Conservation (phyloP, 345 rosid species). For the Arabis hirsuta region DNA sequence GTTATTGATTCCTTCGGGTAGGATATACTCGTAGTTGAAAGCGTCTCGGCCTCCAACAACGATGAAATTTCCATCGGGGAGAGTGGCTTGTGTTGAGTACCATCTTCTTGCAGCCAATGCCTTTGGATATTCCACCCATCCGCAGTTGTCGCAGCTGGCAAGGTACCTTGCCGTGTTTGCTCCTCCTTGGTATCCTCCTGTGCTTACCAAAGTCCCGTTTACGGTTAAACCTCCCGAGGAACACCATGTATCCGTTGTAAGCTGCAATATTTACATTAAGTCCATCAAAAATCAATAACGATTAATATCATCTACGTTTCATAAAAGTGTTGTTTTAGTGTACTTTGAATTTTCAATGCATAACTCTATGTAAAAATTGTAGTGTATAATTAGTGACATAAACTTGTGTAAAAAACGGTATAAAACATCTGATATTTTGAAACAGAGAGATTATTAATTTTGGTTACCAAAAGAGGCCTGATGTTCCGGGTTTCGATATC, state of each 20-base stretch:
- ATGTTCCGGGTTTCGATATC: constrained; percentile 53
- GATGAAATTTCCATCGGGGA: constrained; percentile 70
- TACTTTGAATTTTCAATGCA: too few species aligned
- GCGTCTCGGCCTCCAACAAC: constrained; percentile 86
- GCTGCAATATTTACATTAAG: constrained; percentile 45
- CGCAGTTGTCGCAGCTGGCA: constrained; percentile 38
- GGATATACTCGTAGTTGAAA: constrained; percentile 73
- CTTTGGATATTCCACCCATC: constrained; percentile 66
- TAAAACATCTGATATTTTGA: too few species aligned
- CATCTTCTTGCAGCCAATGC: constrained; percentile 75
- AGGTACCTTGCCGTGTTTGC: constrained; percentile 68
- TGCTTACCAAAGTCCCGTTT: constrained; percentile 72
- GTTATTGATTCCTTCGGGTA: constrained; percentile 54
- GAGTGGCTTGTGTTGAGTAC: constrained; percentile 80
- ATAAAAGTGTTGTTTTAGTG: too few species aligned
- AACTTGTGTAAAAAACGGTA: too few species aligned
- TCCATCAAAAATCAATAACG: constrained; percentile 14
- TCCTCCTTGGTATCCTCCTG: constrained; percentile 75
- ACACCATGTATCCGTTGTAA: constrained; percentile 91
- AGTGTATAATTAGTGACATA: too few species aligned
- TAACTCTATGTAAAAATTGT: too few species aligned
- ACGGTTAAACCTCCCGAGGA: constrained; percentile 81
- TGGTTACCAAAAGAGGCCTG: constrained; percentile 58
- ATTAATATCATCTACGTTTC: too few species aligned
- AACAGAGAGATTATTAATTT: background rate